Conservation (phyloP, 768 basidiomycete species). For the Trametes maxima region DNA sequence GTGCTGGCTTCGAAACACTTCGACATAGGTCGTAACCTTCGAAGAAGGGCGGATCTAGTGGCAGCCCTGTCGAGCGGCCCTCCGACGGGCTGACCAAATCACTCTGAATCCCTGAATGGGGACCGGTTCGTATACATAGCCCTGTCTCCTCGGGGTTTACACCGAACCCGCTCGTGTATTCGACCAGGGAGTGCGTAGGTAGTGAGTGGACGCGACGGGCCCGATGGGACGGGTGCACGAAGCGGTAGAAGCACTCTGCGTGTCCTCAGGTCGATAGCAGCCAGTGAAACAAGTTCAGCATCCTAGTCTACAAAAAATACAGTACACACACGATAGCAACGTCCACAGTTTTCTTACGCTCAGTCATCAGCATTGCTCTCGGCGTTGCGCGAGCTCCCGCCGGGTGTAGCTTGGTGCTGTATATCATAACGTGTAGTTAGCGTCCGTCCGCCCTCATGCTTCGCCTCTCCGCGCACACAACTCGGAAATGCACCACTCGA, state of each 20-base stretch:
- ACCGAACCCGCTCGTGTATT: no score
- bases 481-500: slow-evolving; percentile 11
- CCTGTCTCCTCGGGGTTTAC: no score
- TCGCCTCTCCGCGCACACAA: background rate
- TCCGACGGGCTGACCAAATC: no score
- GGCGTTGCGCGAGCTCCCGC: slow-evolving; percentile 7
- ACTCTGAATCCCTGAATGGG: no score
- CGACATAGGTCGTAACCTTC: no score
- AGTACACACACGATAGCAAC: slow-evolving; percentile 15
- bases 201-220: no score
- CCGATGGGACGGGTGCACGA: background rate
- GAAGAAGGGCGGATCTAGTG: no score
- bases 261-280: background rate
- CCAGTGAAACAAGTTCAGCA: slow-evolving; percentile 3
- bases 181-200: no score
- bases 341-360: background rate
- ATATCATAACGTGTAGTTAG: background rate
- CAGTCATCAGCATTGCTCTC: slow-evolving; percentile 14
- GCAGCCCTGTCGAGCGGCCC: no score
- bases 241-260: background rate
- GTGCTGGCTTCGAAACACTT: background rate
- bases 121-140: no score
- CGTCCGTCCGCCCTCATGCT: background rate
- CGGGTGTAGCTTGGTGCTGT: slow-evolving; percentile 21
- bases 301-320: slow-evolving; percentile 13